Evolutionary conservation across 2,329 filamentous ascomycete genomes (phyloP), one percentile per base, ranked within the genome.

Genomic region (Aureobasidium sp.): DNA sequence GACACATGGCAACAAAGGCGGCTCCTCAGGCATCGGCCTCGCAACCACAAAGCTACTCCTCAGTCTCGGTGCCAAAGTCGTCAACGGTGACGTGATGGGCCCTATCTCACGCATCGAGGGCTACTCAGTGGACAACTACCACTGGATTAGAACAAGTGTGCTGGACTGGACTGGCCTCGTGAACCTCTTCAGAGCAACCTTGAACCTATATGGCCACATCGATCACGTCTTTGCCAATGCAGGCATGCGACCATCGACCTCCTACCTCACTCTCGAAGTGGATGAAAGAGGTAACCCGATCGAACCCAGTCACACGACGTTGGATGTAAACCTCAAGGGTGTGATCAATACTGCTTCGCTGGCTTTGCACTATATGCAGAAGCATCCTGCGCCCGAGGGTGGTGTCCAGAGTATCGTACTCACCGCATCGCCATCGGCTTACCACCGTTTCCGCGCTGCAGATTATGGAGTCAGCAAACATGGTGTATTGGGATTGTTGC

Each of bases 11-110:
- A 56, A 41, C 31, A 34, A 31, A 56, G 52, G 84, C 53, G 81
- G 81, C 62, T 82, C 81, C 0, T 84, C 82, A 2, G 84, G 84
- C 17, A 87, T 87, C 59, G 84, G 84, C 36, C 77, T 84, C 15
- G 81, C 81, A 60, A 84, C 84, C 0, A 76, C 79, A 8, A 70
- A 78, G 9, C 73, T 81, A 2, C 77, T 85, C 15, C 73, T 86
- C 8, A 72, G 77, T 0, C 70, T 79, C 0, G 83, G 82, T 22
- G 84, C 82, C 31, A 77, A 75, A 17, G 83, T 87, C 20, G 76
- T 85, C 63, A 79, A 78, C 29, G 80, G 76, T 39, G 84, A 87
- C 67, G 64, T 85, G 45, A 78, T 80, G 42, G 71, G 78, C 1
- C 72, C 76, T 12, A 67, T 3, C 42, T 37, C 47, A 9, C 36